These are phyloP conservation scores for Lachnellula cervina DNA, from an alignment of 2,329 filamentous ascomycete genomes.

Conservation along the genomic window DNA sequence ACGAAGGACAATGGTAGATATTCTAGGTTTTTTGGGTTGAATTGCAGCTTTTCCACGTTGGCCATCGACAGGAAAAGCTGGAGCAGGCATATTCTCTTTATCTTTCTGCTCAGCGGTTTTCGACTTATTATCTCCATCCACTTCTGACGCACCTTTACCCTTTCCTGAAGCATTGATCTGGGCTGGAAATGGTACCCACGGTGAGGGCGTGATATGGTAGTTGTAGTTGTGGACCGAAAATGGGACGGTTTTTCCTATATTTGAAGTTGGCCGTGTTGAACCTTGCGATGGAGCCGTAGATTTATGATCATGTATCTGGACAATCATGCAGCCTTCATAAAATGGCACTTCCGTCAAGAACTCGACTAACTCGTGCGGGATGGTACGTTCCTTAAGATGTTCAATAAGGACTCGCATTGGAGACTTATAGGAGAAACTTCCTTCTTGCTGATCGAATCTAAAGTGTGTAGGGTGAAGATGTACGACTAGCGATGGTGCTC, in stretches of 20 bases:
- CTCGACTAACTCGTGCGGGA: slow-evolving; percentile 85
- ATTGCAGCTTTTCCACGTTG: slow-evolving; percentile 38
- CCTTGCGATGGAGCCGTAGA: slow-evolving; percentile 58
- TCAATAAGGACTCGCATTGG: slow-evolving; percentile 79
- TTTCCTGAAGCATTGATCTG: slow-evolving; percentile 32
- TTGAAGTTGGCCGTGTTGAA: slow-evolving; percentile 47
- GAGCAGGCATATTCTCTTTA: slow-evolving; percentile 55
- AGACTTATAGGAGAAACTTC: slow-evolving; percentile 86
- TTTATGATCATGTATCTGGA: slow-evolving; percentile 87
- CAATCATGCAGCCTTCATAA: slow-evolving; percentile 93
- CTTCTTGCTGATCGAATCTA: slow-evolving; percentile 88
- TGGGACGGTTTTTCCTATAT: slow-evolving; percentile 57
- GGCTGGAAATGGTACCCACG: slow-evolving; percentile 72
- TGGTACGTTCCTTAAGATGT: slow-evolving; percentile 68
- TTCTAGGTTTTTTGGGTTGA: slow-evolving; percentile 52
- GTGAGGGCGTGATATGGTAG: slow-evolving; percentile 82
- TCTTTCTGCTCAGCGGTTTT: slow-evolving; percentile 40
- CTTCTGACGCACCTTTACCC: slow-evolving; percentile 27
- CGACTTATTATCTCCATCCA: slow-evolving; percentile 28
- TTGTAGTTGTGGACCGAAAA: slow-evolving; percentile 94
- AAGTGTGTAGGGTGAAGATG: slow-evolving; percentile 85
- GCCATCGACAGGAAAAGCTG: slow-evolving; percentile 42
- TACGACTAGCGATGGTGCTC: slow-evolving; percentile 76
- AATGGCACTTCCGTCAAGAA: slow-evolving; percentile 75
- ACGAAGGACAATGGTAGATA: slow-evolving; percentile 77